Conservation (phyloP, 768 basidiomycete genomes). For the Suillus occidentalis region DNA sequence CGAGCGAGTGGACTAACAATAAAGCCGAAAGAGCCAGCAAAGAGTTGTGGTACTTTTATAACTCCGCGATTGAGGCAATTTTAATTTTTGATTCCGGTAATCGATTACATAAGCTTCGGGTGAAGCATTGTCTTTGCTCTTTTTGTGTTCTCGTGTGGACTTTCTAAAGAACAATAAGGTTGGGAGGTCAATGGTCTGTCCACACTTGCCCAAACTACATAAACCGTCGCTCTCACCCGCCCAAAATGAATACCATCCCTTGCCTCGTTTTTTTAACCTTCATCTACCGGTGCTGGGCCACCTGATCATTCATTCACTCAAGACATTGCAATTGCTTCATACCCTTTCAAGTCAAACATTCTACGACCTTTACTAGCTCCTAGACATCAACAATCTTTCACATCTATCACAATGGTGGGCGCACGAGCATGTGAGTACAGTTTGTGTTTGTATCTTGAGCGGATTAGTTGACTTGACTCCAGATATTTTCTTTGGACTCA, state of each 20-base stretch:
- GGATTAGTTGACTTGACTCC: constrained; percentile 8
- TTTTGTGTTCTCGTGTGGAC: constrained; percentile 9
- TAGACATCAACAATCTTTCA: background rate
- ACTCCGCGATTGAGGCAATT: constrained; percentile 7
- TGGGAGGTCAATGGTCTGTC: constrained; percentile 16
- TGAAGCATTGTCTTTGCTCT: constrained; percentile 11
- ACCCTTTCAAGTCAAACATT: constrained; percentile 6
- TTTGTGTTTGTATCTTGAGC: background rate
- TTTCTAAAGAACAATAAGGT: constrained; percentile 33
- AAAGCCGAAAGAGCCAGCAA: background rate
- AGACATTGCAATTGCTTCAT: constrained; percentile 11
- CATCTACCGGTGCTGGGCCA: constrained; percentile 33
- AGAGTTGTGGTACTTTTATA: constrained; percentile 4
- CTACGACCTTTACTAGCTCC: background rate
- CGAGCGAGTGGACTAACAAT: background rate
- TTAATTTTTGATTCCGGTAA: constrained; percentile 11
- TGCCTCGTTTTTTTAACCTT: constrained; percentile 8
- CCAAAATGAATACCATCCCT: constrained; percentile 10
- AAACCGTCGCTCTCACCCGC: constrained; percentile 12
- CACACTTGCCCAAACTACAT: constrained; percentile 17
- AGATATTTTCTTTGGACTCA: constrained; percentile 77
- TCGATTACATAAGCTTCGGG: constrained; percentile 6
- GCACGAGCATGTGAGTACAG: constrained; percentile 45
- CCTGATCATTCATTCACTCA: constrained; percentile 20
- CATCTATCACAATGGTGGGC: constrained; percentile 22